These are phyloP conservation scores for Ambrosia hybrid DNA, from an alignment of 140 eudicot genomes.

Conservation along the genomic window DNA sequence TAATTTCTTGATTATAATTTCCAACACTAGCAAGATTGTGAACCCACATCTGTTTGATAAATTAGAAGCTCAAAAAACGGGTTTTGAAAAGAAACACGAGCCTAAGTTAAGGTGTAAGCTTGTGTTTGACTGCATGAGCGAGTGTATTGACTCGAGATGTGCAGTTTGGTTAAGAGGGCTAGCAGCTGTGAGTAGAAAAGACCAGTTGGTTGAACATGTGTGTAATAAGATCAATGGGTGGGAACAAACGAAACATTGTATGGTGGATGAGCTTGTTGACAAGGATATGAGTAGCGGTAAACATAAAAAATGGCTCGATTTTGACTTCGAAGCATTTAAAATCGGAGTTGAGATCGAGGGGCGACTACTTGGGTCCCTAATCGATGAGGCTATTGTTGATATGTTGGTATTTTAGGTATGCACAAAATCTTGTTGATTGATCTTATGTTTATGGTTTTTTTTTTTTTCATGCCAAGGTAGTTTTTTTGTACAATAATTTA, in stretches of 20 bases:
- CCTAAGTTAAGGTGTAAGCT: constrained; percentile 41
- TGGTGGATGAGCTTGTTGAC: constrained; percentile 82
- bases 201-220: constrained; percentile 55
- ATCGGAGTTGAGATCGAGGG: constrained; percentile 59
- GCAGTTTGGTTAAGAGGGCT: constrained; percentile 54
- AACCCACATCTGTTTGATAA: constrained; percentile 59
- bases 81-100: constrained; percentile 24
- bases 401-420: constrained; percentile 35
- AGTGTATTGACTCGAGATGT: constrained; percentile 51
- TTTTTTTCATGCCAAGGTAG: neutral
- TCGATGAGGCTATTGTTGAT: constrained; percentile 59
- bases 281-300: constrained; percentile 68
- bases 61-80: constrained; percentile 43
- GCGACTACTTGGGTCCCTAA: constrained; percentile 46
- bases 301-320: constrained; percentile 63
- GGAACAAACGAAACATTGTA: constrained; percentile 55
- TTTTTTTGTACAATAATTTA: neutral
- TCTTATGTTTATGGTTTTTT: constrained; percentile 10
- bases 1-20: no score
- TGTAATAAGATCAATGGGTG: constrained; percentile 49
- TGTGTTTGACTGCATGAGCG: constrained; percentile 76
- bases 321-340: constrained; percentile 50
- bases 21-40: constrained; percentile 37
- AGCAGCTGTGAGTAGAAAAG: constrained; percentile 51
- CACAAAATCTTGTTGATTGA: constrained; percentile 2